Base-by-base conservation (phyloP, 768 basidiomycete genomes). In the Xerocomellus dryophilus region DNA sequence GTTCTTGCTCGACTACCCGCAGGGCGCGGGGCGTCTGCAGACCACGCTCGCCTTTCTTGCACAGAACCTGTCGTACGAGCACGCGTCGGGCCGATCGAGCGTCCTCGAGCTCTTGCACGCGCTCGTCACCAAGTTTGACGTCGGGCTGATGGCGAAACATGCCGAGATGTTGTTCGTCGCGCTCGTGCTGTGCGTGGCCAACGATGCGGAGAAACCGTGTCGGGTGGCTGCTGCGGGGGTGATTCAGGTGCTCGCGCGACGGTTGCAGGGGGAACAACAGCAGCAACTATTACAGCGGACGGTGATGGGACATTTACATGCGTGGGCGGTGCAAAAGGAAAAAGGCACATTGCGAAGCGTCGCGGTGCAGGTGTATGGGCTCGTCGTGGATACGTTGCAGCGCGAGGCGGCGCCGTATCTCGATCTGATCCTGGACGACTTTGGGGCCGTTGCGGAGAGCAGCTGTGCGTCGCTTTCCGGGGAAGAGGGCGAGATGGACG, bases 1-100 rank as follows among this genome's bases (percentile, higher is more conserved):
- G 65, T 99, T 99, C 78, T 76, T 98, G 44, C 82, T 98, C 10
- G 96, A 99, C 62, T 99, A 98, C 65, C 96, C 96, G 3, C 96
- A 98, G 70, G 95, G 96, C 8, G 88, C 91, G 60, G 92, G 91
- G 2, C 85, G 96, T 12, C 78, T 99, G 8, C 86, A 84, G 36
- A 87, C 84, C 35, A 89, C 90, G 59, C 90, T 99, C 83, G 80
- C 85, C 0, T 97, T 97, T 74, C 78, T 99, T 31, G 91, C 92
- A 20, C 90, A 88, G 66, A 98, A 98, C 66, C 73, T 98, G 35
- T 86, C 90, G 3, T 99, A 98, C 66, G 81, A 85, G 38, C 84
- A 91, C 68, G 93, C 97, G 64, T 90, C 85, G 56, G 97, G 97
- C 2, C 82, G 95, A 35, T 79, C 83, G 49, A 98, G 95, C n/a